Percentiles rank a stretch among this genome's conserved stretches.
Evolutionary conservation across 805 yeast genomes (phyloP).

Genomic region (Metschnikowia borealis): DNA sequence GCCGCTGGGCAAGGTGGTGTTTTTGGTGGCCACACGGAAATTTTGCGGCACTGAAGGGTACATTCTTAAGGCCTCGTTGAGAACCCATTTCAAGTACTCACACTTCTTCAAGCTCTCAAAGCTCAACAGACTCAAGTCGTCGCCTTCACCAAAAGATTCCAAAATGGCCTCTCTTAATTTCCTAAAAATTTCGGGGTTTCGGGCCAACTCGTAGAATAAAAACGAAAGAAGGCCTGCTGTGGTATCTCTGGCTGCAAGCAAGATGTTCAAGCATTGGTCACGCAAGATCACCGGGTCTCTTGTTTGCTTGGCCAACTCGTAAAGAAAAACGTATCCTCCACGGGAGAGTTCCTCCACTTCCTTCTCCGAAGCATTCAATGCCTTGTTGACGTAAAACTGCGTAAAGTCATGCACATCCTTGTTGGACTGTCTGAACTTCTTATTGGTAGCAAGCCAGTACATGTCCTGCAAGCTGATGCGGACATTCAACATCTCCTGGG

Average conservation of each 20-base stretch:
- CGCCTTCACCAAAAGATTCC: slow-evolving; percentile 30
- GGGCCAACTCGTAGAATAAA: slow-evolving; percentile 42
- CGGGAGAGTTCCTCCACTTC: slow-evolving; percentile 29
- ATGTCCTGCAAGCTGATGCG: slow-evolving; percentile 13
- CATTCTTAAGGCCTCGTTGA: slow-evolving; percentile 47
- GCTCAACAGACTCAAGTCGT: slow-evolving; percentile 35
- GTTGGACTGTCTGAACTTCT: slow-evolving; percentile 13
- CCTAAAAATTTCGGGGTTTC: slow-evolving; percentile 36
- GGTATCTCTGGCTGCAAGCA: slow-evolving; percentile 54
- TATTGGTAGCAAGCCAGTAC: slow-evolving; percentile 11
- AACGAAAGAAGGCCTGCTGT: slow-evolving; percentile 50
- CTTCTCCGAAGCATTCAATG: slow-evolving; percentile 28
- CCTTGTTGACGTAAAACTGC: slow-evolving; percentile 36
- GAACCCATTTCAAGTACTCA: slow-evolving; percentile 43
- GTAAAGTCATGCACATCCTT: slow-evolving; percentile 14
- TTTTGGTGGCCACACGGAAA: slow-evolving; percentile 41
- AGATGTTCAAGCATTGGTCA: slow-evolving; percentile 48
- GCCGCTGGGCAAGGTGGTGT: slow-evolving; percentile 49
- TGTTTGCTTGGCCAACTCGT: slow-evolving; percentile 47
- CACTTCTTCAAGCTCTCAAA: slow-evolving; percentile 49
- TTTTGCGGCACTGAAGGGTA: slow-evolving; percentile 52
- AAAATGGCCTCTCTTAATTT: slow-evolving; percentile 37
- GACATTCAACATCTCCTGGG: slow-evolving; percentile 12
- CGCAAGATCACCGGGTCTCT: slow-evolving; percentile 44
- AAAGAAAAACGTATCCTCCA: slow-evolving; percentile 44